A percentile compares a stretch with the other conserved stretches of the same genome.
Conservation (phyloP, 345 rosid genomes). For the Citrus cavaleriei region DNA sequence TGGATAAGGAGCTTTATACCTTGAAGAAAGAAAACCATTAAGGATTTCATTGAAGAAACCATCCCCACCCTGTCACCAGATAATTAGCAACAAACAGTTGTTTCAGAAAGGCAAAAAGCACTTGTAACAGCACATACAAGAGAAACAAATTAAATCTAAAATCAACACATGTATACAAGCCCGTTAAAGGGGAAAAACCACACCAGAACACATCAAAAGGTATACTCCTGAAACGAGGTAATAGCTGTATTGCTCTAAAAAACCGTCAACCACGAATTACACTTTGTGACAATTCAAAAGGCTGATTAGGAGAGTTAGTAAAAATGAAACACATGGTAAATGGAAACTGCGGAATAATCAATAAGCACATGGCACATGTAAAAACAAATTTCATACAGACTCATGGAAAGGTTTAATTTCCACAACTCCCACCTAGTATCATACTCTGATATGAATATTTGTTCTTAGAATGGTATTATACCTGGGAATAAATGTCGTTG, state of each 20-base stretch:
- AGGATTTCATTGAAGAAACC: slow-evolving; percentile 94
- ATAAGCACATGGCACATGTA: not conserved
- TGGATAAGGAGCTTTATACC: slow-evolving; percentile 81
- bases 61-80: slow-evolving; percentile 77
- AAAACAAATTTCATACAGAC: not conserved
- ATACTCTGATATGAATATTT: not conserved
- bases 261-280: not conserved
- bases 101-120: not conserved
- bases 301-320: not conserved
- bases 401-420: not conserved
- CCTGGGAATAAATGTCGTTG: not conserved
- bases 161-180: not conserved
- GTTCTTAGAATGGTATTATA: not conserved
- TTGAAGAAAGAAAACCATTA: slow-evolving; percentile 74
- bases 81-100: slow-evolving; percentile 8
- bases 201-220: not conserved
- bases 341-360: not conserved
- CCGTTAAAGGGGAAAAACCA: not conserved
- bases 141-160: slow-evolving; percentile 1
- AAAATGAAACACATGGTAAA: not conserved
- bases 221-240: not conserved
- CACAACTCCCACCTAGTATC: not conserved
- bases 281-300: not conserved
- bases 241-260: slow-evolving; percentile 9
- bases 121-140: not conserved